Evolutionary conservation across 1,139 yeast species (phyloP).

Genomic region (Nakaseomyces bracarensis): DNA sequence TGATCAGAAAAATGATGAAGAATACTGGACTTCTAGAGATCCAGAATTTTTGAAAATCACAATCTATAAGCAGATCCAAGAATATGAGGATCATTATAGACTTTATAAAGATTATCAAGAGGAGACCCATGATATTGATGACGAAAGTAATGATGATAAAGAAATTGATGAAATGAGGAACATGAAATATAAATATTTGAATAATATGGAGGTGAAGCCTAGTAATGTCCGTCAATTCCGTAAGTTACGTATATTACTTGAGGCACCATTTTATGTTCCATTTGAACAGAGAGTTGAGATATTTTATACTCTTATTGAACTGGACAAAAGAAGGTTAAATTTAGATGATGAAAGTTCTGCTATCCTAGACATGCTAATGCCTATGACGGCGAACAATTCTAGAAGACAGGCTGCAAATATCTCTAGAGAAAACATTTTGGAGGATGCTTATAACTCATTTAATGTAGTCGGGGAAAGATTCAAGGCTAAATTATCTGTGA

Average conservation of each 20-base stretch:
- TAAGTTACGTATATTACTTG: slow-evolving; percentile 45
- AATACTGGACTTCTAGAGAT: slow-evolving; percentile 48
- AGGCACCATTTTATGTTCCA: slow-evolving; percentile 71
- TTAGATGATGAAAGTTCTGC: slow-evolving; percentile 18
- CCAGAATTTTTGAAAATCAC: slow-evolving; percentile 20
- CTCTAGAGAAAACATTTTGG: slow-evolving; percentile 58
- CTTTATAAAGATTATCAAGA: slow-evolving; percentile 20
- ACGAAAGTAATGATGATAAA: slow-evolving; percentile 7
- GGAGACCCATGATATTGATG: slow-evolving; percentile 14
- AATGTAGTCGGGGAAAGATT: slow-evolving; percentile 42
- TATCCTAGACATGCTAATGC: slow-evolving; percentile 16
- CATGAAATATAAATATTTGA: slow-evolving; percentile 15
- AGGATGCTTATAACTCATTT: slow-evolving; percentile 64
- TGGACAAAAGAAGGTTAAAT: slow-evolving; percentile 38
- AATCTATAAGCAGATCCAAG: slow-evolving; percentile 21
- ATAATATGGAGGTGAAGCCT: slow-evolving; percentile 10
- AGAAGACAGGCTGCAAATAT: slow-evolving; percentile 43
- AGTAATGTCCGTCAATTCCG: slow-evolving; percentile 18
- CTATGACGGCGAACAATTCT: slow-evolving; percentile 12
- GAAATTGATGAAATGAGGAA: slow-evolving; percentile 7
- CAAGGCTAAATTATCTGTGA: slow-evolving; percentile 53
- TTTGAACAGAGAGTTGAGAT: slow-evolving; percentile 66
- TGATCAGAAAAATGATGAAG: slow-evolving; percentile 15
- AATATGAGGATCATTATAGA: slow-evolving; percentile 24
- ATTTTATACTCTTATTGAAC: slow-evolving; percentile 55